Conservation (phyloP, 345 rosid species). For the Excoecaria cochinchinensis region DNA sequence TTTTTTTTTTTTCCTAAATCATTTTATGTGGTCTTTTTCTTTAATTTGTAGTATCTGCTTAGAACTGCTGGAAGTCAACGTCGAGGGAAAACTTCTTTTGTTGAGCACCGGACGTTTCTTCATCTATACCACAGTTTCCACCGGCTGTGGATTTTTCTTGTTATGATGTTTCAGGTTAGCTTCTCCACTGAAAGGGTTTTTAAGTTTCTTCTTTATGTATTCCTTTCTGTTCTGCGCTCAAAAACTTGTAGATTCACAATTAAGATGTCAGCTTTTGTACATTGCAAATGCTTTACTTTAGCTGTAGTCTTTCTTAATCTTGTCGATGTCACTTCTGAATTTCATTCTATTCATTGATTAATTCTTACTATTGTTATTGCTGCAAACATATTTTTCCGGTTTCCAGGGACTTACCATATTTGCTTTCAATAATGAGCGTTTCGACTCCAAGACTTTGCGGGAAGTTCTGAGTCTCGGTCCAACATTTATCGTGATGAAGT, state of each 20-base stretch:
- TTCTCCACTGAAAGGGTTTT: background rate
- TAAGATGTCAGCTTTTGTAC: background rate
- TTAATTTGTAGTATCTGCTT: conserved; percentile 52
- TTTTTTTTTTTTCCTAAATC: background rate
- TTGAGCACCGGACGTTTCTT: conserved; percentile 91
- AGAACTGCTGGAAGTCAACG: conserved; percentile 60
- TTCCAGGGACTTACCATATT: conserved; percentile 76
- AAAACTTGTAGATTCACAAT: background rate
- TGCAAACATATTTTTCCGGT: background rate
- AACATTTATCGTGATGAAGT: conserved; percentile 92
- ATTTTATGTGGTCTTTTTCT: background rate
- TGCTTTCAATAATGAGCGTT: conserved; percentile 66
- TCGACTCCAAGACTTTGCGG: conserved; percentile 52
- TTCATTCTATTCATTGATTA: background rate
- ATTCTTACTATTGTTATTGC: background rate
- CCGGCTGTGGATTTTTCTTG: conserved; percentile 95
- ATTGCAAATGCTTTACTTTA: background rate
- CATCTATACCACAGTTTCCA: conserved; percentile 98
- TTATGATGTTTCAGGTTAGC: conserved; percentile 97
- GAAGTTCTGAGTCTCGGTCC: conserved; percentile 93
- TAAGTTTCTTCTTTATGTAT: background rate
- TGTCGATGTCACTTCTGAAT: background rate
- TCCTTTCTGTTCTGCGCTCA: background rate
- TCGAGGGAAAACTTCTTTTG: conserved; percentile 92
- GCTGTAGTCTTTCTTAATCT: background rate